Evolutionary conservation across 148 eudicot genomes (phyloP), one percentile per base, ranked within the genome.

Genomic region (Rhododendron mucronatum): DNA sequence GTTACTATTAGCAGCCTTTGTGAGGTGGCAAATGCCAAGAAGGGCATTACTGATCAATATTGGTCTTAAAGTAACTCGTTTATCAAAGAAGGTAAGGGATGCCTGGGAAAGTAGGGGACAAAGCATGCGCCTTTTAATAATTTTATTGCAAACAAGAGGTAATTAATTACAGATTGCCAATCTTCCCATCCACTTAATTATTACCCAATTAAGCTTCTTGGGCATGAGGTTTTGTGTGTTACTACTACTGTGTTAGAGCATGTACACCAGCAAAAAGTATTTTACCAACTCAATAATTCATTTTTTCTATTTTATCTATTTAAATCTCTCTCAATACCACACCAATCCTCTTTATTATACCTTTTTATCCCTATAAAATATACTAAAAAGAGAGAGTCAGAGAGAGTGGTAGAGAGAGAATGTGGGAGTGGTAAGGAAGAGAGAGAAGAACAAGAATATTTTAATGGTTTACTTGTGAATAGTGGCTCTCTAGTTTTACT

Each of bases 31-130:
- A 65, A 26, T 67, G 35, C 74, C 74, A 26, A 67, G 74, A 26
- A 67, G 35, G 28, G 5, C 71, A 65, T 13, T 41, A 41, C 45
- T 6, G 44, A 39, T 23, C 30, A 63, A 65, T 65, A 67, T 26
- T 26, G 74, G 74, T 67, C 33, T 26, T 10, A 67, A 67, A 67
- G 74, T 67, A 67, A 26, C 74, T 67, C 74, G 28, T 67, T 67
- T 67, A 67, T 67, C 74, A 67, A 67, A 26, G 74, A 67, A 67
- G 33, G 16, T 26, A 26, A 67, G 35, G 33, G 74, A 26, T 67
- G 74, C 74, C 74, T 26, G 74, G 74, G 74, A 67, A 67, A 67
- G 74, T 11, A 67, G 74, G 74, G 35, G 74, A 67, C 74, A 67
- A 67, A 26, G 74, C 74, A 67, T 67, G 74, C 74, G 33, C 74